phyloP scores from a whole-genome alignment of 1,284 basidiomycete genomes.

The Ceratobasidium sp. region DNA sequence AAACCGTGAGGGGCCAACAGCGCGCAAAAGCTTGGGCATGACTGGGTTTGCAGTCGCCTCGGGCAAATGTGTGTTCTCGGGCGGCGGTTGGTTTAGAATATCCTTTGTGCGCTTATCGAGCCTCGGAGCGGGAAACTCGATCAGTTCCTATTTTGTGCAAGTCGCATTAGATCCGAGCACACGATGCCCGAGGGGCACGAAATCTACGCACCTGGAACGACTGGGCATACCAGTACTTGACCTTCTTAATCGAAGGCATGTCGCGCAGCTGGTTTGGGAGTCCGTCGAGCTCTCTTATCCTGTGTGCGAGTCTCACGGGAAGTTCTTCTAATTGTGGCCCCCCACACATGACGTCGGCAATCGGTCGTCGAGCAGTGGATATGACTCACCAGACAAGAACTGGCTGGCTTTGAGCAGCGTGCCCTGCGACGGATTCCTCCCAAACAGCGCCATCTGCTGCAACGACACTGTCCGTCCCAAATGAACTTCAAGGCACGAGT shows the following conservation, averaged over 20 bases:
- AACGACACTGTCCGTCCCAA: constrained; percentile 71
- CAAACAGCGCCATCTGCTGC: constrained; percentile 91
- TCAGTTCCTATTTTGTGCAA: constrained; percentile 73
- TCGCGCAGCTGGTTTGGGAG: constrained; percentile 91
- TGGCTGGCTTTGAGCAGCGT: constrained; percentile 87
- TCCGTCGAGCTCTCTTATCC: constrained; percentile 96
- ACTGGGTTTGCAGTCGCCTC: constrained; percentile 79
- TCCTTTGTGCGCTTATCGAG: constrained; percentile 75
- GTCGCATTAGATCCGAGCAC: constrained; percentile 28
- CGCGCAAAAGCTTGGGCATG: constrained; percentile 55
- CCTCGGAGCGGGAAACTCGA: constrained; percentile 81
- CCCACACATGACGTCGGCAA: constrained; percentile 22
- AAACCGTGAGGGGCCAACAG: constrained; percentile 31
- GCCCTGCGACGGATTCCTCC: constrained; percentile 87
- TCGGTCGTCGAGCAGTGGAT: not conserved
- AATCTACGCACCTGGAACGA: constrained; percentile 85
- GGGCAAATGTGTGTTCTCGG: constrained; percentile 62
- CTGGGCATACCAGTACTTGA: constrained; percentile 99
- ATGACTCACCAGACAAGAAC: constrained; percentile 74
- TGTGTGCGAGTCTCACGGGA: constrained; percentile 93
- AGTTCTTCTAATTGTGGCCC: constrained; percentile 73
- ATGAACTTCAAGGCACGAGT: not conserved
- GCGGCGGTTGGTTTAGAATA: constrained; percentile 67
- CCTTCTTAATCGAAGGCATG: constrained; percentile 94
- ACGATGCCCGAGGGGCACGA: constrained; percentile 2